Base-by-base conservation (phyloP, 192 early-diverging fungal genomes). In the Polychytrium aggregatum region DNA sequence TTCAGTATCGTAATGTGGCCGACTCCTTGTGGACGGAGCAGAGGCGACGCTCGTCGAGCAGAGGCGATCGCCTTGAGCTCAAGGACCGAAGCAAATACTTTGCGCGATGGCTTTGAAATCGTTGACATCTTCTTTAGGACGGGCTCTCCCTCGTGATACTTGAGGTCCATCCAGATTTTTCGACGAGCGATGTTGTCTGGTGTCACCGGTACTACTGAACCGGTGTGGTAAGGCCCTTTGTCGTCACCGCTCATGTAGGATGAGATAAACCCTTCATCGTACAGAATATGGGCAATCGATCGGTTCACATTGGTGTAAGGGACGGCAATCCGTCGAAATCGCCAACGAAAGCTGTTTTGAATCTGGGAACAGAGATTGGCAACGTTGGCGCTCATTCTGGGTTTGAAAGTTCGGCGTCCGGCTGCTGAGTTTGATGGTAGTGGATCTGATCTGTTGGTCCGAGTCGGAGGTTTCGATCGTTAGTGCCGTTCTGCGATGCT, bases 1-100 rank as follows among this genome's bases (percentile, higher is more conserved):
- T 85, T 79, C 24, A 98, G 56, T 44, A 95, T 86, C 34, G 90
- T 86, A 48, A 94, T 82, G 68, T 96, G 89, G 25, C 94, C 94
- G 2, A 90, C 83, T 31, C 78, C 73, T 43, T 89, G 65, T 24
- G 85, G 82, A 70, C 84, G 82, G 48, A 94, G 66, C 44, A 94
- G 83, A 36, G 55, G 48, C 0, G 78, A 62, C 22, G 84, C 67
- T 48, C 74, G 67, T 30, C 85, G 82, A n/a, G 79, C 76, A 7
- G 86, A 77, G 31, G 91, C 74, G 46, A 72, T 50, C 11, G 67
- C 71, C 69, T 65, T 71, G 40, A 92, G 68, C 63, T 98, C 90
- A 30, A 78, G 66, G n/a, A 85, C 69, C 30, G 78, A 79, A 57
- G 87, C 87, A 60, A 66, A 76, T 44, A 97, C 66, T 50, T 81